Percentiles rank a stretch among this genome's conserved stretches.
Evolutionary conservation across 352 stramenopile species (phyloP).

Genomic region (Pythium graminicola): DNA sequence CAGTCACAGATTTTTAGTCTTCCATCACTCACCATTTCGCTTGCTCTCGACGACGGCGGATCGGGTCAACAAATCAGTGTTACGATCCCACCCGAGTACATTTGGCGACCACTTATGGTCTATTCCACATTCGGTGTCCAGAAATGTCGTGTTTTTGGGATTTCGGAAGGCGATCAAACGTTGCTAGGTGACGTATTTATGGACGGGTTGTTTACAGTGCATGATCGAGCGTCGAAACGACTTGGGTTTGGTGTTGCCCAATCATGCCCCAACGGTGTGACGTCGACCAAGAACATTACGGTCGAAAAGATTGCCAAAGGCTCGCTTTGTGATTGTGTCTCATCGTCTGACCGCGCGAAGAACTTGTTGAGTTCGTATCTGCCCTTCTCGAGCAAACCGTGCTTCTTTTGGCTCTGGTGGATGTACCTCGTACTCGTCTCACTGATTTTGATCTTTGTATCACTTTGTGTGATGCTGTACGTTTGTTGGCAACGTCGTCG

Average conservation of each 20-base stretch:
- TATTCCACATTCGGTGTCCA: constrained; percentile 32
- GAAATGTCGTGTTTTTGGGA: constrained; percentile 68
- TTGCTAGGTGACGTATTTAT: constrained; percentile 81
- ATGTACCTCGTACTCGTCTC: constrained; percentile 76
- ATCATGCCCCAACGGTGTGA: constrained; percentile 67
- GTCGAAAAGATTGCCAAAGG: constrained; percentile 31
- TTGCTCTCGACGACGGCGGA: constrained; percentile 39
- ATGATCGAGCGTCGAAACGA: constrained; percentile 51
- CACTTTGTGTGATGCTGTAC: constrained; percentile 38
- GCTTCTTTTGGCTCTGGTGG: constrained; percentile 87
- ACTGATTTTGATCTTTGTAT: constrained; percentile 49
- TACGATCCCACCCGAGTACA: constrained; percentile 70
- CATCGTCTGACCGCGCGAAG: constrained; percentile 43
- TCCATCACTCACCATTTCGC: constrained; percentile 50
- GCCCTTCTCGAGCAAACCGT: constrained; percentile 57
- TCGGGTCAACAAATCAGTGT: constrained; percentile 60
- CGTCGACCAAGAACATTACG: constrained; percentile 57
- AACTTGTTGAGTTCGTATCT: constrained; percentile 57
- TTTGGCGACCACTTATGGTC: constrained; percentile 73
- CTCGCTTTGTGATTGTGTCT: constrained; percentile 67
- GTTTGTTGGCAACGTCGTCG: constrained; percentile 47
- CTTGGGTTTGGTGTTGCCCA: constrained; percentile 59
- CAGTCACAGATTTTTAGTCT: constrained; percentile 56
- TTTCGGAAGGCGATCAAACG: constrained; percentile 70
- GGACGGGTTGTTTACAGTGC: constrained; percentile 77